phyloP scores from a whole-genome alignment of 1,284 basidiomycete genomes.

The Trametes polyzona region DNA sequence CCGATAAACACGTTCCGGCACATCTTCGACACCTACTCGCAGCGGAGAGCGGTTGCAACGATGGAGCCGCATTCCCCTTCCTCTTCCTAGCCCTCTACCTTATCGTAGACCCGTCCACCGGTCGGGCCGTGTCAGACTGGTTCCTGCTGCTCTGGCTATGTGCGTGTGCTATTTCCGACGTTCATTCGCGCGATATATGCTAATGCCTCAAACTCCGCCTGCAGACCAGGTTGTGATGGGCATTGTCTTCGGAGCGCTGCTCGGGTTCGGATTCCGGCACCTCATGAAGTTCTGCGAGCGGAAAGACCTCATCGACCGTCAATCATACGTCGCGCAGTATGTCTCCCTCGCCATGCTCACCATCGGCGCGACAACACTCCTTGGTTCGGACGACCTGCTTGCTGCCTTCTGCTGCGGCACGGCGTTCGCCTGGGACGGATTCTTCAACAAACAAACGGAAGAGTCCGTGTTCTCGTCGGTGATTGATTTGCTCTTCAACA shows the following conservation, averaged over 20 bases:
- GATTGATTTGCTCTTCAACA: conserved; percentile 91
- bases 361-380: conserved; percentile 81
- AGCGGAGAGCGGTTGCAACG: conserved; percentile 93
- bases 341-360: conserved; percentile 81
- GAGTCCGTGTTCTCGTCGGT: conserved; percentile 96
- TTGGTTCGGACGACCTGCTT: conserved; percentile 94
- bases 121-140: conserved; percentile 79
- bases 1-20: conserved; percentile 96
- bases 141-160: conserved; percentile 85
- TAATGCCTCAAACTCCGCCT: conserved; percentile 2
- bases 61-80: conserved; percentile 96
- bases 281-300: conserved; percentile 95
- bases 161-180: conserved; percentile 45
- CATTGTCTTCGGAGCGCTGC: conserved; percentile 74
- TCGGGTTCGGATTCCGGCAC: conserved; percentile 88
- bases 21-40: conserved; percentile 91
- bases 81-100: conserved; percentile 94
- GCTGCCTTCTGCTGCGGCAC: conserved; percentile 95
- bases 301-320: conserved; percentile 90
- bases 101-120: conserved; percentile 69
- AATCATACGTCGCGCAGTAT: conserved; percentile 86
- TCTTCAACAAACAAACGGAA: conserved; percentile 97
- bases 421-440: conserved; percentile 98
- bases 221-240: conserved; percentile 86
- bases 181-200: conserved; percentile 4